Base-by-base conservation (phyloP, 768 basidiomycete genomes). In the Lactifluus hygrophoroides region DNA sequence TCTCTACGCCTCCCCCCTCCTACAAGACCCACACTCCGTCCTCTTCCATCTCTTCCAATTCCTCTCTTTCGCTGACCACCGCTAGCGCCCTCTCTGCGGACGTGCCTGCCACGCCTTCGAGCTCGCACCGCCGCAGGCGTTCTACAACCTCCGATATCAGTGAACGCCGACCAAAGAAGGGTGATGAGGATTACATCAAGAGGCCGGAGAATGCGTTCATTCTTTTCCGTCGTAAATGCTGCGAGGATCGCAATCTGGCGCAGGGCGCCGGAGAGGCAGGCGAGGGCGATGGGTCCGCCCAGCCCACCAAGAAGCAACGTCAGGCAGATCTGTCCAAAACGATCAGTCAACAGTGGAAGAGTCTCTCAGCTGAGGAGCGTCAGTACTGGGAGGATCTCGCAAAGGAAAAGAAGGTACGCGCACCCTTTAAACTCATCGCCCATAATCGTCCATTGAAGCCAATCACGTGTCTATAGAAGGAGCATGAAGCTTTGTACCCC, bases 151-250 rank as follows among this genome's bases (percentile, higher is more conserved):
- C 66, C 63, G 72, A 72, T 46, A 65, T 68, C 70, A 69, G 40
- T 56, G 71, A 72, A 64, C 70, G 70, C 16, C 65, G 71, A 40
- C 72, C 84, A 9, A 76, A 74, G 70, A 77, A 84, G 75, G 87
- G 88, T 65, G 87, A 89, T 71, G 85, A 86, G 49, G 86, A 87
- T 70, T 90, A 90, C 67, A 82, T 90, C 75, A 88, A 88, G 71
- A 82, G 88, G 43, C 88, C 87, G 2, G 85, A 88, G 73, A 89
- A 90, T 66, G 88, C 88, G 8, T 90, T 90, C 76, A 90, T 90
- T 69, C 78, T 90, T 55, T 90, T 90, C 79, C 81, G 88, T 54
- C 80, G 86, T 65, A 82, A 85, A 66, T 87, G 84, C 72, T 87
- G 84, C 71, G 83, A 86, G 71, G 84, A 86, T 51, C 80, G 83